A percentile compares a stretch with the other conserved stretches of the same genome.
These are phyloP conservation scores for Circinella umbellata DNA, from an alignment of 371 early-diverging fungal species.

Conservation along the genomic window DNA sequence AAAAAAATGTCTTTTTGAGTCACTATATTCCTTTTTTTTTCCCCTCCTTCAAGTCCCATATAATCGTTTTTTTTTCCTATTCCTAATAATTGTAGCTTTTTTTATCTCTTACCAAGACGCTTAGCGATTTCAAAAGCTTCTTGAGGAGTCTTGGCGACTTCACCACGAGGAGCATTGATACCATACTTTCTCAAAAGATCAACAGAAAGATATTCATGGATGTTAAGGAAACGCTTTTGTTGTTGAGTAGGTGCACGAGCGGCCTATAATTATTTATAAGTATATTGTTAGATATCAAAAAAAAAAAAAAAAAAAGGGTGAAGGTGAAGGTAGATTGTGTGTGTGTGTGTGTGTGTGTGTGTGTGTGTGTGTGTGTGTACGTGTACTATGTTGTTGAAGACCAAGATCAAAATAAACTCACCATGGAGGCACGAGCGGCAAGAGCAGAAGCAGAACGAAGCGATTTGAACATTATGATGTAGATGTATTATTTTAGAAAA, in stretches of 20 bases:
- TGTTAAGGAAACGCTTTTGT: constrained; percentile 91
- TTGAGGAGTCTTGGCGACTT: constrained; percentile 86
- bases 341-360: neutral
- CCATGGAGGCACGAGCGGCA: constrained; percentile 58
- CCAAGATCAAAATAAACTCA: constrained; percentile 27
- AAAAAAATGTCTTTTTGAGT: neutral
- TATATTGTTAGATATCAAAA: too few relatives aligned
- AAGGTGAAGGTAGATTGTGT: neutral
- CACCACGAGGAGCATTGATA: constrained; percentile 88
- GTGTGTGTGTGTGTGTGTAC: too few relatives aligned
- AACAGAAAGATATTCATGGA: constrained; percentile 97
- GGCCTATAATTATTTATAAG: constrained; percentile 25
- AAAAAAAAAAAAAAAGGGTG: too few relatives aligned
- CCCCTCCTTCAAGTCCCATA: neutral
- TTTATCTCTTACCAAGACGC: constrained; percentile 74
- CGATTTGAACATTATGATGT: constrained; percentile 56
- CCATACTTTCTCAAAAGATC: constrained; percentile 91
- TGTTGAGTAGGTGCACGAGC: constrained; percentile 63
- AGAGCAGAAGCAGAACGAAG: constrained; percentile 57
- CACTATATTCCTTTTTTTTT: neutral
- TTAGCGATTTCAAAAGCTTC: constrained; percentile 91
- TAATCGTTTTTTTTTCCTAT: neutral
- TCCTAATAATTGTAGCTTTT: neutral
- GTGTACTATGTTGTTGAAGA: too few relatives aligned
- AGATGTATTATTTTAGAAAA: neutral